A percentile compares a stretch with the other conserved stretches of the same genome.
Evolutionary conservation across 2,329 filamentous ascomycete genomes (phyloP).

Genomic region (Clonostachys sp.): DNA sequence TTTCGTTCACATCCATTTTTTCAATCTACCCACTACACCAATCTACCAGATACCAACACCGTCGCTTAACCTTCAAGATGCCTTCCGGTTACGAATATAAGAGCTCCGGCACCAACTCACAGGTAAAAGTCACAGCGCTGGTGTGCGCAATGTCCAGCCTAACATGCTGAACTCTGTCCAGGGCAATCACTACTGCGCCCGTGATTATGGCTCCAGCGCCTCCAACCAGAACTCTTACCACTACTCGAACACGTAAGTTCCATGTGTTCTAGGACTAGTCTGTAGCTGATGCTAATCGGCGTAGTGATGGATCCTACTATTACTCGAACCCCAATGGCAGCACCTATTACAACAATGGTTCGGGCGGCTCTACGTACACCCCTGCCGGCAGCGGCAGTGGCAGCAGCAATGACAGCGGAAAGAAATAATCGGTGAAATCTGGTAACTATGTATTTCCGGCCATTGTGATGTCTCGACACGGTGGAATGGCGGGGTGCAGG

Average conservation of each 20-base stretch:
- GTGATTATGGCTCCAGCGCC: constrained; percentile 55
- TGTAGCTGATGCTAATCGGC: background rate
- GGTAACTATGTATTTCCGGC: too few species aligned
- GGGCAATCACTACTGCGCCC: constrained; percentile 66
- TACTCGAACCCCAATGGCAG: constrained; percentile 66
- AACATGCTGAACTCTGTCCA: constrained; percentile 16
- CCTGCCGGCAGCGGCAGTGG: constrained; percentile 34
- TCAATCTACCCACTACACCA: too few species aligned
- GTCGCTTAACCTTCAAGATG: constrained; percentile 1
- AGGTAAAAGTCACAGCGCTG: constrained; percentile 33
- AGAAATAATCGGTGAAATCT: too few species aligned
- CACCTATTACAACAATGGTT: constrained; percentile 62
- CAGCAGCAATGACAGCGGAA: too few species aligned
- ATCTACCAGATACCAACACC: too few species aligned
- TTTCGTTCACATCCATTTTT: too few species aligned
- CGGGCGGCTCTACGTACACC: constrained; percentile 57
- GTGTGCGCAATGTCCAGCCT: background rate
- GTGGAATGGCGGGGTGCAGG: too few species aligned
- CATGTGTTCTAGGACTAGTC: background rate
- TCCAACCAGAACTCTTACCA: constrained; percentile 58
- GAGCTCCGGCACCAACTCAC: constrained; percentile 56
- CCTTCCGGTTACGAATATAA: constrained; percentile 32
- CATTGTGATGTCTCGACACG: too few species aligned
- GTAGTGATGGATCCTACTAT: constrained; percentile 64
- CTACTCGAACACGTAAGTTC: constrained; percentile 57